Evolutionary conservation across 257 asterid species (phyloP), one percentile per base, ranked within the genome.

Genomic region (Salvia splendens): DNA sequence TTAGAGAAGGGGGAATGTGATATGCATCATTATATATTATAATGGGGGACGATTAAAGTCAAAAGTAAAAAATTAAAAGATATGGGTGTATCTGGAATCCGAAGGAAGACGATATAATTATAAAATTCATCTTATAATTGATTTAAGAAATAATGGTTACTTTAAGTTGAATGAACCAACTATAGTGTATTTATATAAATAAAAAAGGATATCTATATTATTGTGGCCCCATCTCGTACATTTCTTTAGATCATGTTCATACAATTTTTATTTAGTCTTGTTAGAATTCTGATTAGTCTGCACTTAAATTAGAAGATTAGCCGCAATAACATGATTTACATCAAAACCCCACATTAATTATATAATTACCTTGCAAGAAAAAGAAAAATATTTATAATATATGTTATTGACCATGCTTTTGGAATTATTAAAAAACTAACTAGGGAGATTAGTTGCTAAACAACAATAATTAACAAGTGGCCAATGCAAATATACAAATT

Each of bases 391-490:
- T 33, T 33, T 33, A 33, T 33, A 33, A 33, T 5, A 33, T 4
- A 45, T 71, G 0, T 42, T 41, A 42, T 71, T 62, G 48, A 42
- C 89, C 78, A 74, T 42, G 64, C 68, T 69, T 56, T 17, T 72
- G 49, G 73, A 52, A 78, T 66, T 59, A 68, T 69, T 71, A 35
- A 28, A 53, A 66, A 30, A 20, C 30, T 20, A 17, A 61, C 12
- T 15, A 28, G 61, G 73, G 70, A 73, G 80, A 78, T 74, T 81
- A 78, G 85, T 67, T 79, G 82, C 71, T 67, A 75, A 75, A 77
- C 77, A 50, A 83, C 83, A 83, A 82, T 79, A 79, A 82, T 76
- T 64, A 73, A 78, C 73, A 83, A 85, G 84, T 85, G 84, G 86
- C 64, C 17, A 70, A 72, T 75, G 80, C 79, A 83, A 72, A 79